Conservation (phyloP, 2,329 filamentous ascomycete species). For the Cladosporium sp. region DNA sequence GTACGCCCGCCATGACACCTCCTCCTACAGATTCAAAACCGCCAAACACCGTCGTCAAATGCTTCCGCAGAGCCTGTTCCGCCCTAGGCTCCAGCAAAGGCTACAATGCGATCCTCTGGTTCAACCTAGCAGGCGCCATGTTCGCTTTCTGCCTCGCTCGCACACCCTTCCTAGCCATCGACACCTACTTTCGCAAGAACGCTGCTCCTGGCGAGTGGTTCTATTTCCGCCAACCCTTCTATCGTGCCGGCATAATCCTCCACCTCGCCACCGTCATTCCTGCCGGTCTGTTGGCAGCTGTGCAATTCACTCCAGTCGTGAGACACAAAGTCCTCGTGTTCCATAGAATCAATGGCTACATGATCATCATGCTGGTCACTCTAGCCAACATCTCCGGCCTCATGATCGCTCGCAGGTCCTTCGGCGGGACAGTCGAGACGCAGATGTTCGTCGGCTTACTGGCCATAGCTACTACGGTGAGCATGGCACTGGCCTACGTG, state of each 20-base stretch:
- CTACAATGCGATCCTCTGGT: conserved; percentile 54
- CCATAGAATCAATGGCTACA: conserved; percentile 59
- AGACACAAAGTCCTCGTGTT: conserved; percentile 47
- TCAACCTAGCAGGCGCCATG: conserved; percentile 24
- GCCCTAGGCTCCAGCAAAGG: conserved; percentile 52
- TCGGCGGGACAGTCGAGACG: conserved; percentile 52
- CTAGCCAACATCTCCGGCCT: conserved; percentile 47
- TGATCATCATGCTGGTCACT: conserved; percentile 47
- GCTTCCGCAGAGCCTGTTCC: conserved; percentile 35
- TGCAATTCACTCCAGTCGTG: conserved; percentile 42
- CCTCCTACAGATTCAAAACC: not conserved
- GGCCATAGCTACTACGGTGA: conserved; percentile 42
- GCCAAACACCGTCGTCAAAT: not conserved
- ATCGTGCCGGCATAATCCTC: conserved; percentile 37
- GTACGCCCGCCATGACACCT: not conserved
- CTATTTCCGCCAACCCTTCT: conserved; percentile 32
- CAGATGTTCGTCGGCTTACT: conserved; percentile 45
- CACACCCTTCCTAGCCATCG: conserved; percentile 46
- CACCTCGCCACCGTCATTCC: conserved; percentile 39
- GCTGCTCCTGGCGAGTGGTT: conserved; percentile 41
- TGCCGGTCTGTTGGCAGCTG: conserved; percentile 35
- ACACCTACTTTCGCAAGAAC: conserved; percentile 20
- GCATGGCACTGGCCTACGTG: conserved; percentile 46
- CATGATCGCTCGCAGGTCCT: conserved; percentile 49
- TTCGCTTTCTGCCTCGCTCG: conserved; percentile 47